Base-by-base conservation (phyloP, 495 filamentous ascomycete genomes). In the Penicillium malachiteum region DNA sequence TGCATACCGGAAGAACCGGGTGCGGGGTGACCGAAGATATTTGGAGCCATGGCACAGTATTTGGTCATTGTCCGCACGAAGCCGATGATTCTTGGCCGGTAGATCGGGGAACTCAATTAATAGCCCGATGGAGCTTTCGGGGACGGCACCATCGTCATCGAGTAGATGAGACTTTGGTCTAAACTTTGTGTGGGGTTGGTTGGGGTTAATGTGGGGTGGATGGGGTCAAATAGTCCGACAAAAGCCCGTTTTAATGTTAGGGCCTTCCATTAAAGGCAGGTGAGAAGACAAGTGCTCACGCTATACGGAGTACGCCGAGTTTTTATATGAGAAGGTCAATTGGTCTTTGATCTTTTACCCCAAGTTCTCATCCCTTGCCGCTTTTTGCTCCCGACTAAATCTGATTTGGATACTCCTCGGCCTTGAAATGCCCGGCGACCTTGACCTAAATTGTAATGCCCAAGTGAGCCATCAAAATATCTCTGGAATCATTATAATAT, bases 141-240 rank as follows among this genome's bases (percentile, higher is more conserved):
- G n/a, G 3, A 46, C 43, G 43, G 46, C 46, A 49, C 57, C 54
- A 62, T 58, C 31, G 54, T 62, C 59, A 62, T 58, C 31, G 50
- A 60, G 39, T 54, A 31, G 26, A 26, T 54, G 41, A 54, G 46
- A 39, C 44, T 57, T 54, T 52, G 59, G n/a, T 30, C 44, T 30
- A 54, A 41, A 18, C 17, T 45, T 56, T 40, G 47, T 60, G 59
- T 58, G 59, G 63, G 59, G 63, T 30, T 30, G 12, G 18, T 46
- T 46, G 42, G 26, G 18, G 53, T 16, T 37, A 13, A 39, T 26
- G 44, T 34, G 46, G 33, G 9, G 42, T 54, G 38, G 37, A 39
- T 43, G 38, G 31, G 16, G 38, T 49, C 52, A 57, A 60, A 58
- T 40, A 17, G 31, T 35, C 60, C 57, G 60, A 54, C 13, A 63